These are phyloP conservation scores for Yueomyces sinensis DNA, from an alignment of 805 yeast species.

Conservation along the genomic window DNA sequence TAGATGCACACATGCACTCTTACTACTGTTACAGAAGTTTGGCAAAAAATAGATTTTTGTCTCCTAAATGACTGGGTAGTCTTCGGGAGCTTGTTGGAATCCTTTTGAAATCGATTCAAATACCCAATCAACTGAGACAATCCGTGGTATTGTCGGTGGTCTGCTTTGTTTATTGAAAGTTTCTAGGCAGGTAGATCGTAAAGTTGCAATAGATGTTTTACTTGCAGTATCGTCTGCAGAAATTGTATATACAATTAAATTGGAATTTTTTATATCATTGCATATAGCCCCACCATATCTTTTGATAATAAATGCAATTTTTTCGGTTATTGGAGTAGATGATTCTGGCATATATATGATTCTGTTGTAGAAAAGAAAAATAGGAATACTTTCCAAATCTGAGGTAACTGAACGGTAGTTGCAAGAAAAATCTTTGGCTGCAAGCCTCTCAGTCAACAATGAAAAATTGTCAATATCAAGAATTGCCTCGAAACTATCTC, in stretches of 20 bases:
- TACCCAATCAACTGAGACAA: slow-evolving; percentile 29
- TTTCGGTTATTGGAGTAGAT: too few species aligned
- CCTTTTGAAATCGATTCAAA: slow-evolving; percentile 21
- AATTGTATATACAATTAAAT: slow-evolving; percentile 26
- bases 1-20: too few species aligned
- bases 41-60: too few species aligned
- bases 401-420: not conserved
- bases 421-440: slow-evolving; percentile 6
- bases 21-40: too few species aligned
- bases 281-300: slow-evolving; percentile 34
- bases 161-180: not conserved
- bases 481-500: slow-evolving; percentile 39
- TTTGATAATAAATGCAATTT: slow-evolving; percentile 24
- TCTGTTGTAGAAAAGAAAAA: slow-evolving; percentile 26
- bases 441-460: not conserved
- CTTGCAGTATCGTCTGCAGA: not conserved
- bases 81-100: slow-evolving; percentile 22
- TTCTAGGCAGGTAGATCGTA: not conserved
- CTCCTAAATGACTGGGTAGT: slow-evolving; percentile 10
- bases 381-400: slow-evolving; percentile 7
- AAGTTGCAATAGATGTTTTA: not conserved
- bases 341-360: slow-evolving; percentile 23
- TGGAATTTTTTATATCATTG: slow-evolving; percentile 18
- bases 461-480: too few species aligned
- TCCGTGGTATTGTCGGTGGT: slow-evolving; percentile 16